Conservation (phyloP, 306 rosid species). For the Cicer bijugum region DNA sequence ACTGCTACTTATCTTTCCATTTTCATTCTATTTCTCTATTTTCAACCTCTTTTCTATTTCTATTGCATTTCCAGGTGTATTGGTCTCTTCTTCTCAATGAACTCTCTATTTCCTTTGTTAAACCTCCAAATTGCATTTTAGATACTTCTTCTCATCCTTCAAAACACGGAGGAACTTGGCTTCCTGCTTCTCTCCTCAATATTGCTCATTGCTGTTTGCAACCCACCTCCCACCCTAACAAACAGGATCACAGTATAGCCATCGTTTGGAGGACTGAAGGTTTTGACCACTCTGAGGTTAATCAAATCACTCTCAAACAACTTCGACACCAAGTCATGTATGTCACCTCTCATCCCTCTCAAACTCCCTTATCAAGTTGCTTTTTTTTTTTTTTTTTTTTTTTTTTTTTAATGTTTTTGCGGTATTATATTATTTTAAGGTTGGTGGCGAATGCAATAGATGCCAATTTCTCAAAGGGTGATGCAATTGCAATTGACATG, state of each 20-base stretch:
- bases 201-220: slow-evolving; percentile 86
- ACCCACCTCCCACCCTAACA: slow-evolving; percentile 57
- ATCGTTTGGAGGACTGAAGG: slow-evolving; percentile 87
- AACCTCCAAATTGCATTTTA: slow-evolving; percentile 63
- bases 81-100: slow-evolving; percentile 80
- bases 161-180: slow-evolving; percentile 69
- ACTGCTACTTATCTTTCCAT: not conserved
- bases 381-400: not conserved
- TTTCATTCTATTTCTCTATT: not conserved
- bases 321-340: slow-evolving; percentile 83
- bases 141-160: slow-evolving; percentile 65
- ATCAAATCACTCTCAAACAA: slow-evolving; percentile 66
- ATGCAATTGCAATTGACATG: slow-evolving; percentile 93
- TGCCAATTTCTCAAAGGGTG: slow-evolving; percentile 78
- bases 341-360: slow-evolving; percentile 31
- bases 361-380: no score
- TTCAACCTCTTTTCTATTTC: not conserved
- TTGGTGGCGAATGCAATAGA: slow-evolving; percentile 80
- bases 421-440: slow-evolving; percentile 52
- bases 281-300: slow-evolving; percentile 59
- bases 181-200: slow-evolving; percentile 71
- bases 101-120: slow-evolving; percentile 63
- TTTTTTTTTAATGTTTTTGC: slow-evolving; percentile 21
- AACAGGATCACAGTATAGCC: slow-evolving; percentile 64
- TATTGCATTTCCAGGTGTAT: slow-evolving; percentile 57